Percentiles rank a stretch among this genome's conserved stretches.
phyloP scores from a whole-genome alignment of 768 basidiomycete species.

The Phaffia tasmanica region DNA sequence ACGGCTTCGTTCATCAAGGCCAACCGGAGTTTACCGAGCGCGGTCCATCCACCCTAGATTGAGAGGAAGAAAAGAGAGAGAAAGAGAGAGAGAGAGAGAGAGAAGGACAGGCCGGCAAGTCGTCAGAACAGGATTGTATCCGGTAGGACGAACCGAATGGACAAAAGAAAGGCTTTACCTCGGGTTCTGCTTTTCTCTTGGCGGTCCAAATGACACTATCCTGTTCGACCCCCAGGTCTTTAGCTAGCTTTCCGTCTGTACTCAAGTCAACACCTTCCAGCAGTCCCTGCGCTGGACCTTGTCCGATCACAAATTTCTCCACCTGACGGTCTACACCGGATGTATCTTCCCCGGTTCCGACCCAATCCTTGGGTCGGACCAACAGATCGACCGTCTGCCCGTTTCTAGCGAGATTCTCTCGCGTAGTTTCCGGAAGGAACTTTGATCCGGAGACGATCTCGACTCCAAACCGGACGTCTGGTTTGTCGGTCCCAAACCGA shows the following conservation, averaged over 20 bases:
- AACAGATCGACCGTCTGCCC: no score
- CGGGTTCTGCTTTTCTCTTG: constrained; percentile 35
- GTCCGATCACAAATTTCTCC: constrained; percentile 33
- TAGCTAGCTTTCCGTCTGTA: background rate
- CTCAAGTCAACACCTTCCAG: constrained; percentile 1
- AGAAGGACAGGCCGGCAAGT: no score
- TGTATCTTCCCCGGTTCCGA: background rate
- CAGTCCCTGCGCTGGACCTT: background rate
- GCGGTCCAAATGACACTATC: constrained; percentile 35
- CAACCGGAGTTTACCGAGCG: constrained; percentile 57
- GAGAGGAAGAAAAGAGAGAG: background rate
- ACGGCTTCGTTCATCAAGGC: constrained; percentile 58
- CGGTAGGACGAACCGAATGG: background rate
- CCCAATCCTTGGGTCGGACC: background rate
- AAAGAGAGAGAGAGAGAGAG: no score
- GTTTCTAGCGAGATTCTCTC: no score
- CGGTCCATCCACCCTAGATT: constrained; percentile 70
- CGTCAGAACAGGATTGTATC: constrained; percentile 6
- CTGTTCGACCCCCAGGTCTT: constrained; percentile 1
- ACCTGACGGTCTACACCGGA: constrained; percentile 26
- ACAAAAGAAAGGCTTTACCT: constrained; percentile 28
- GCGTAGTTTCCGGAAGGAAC: no score
- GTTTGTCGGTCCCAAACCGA: constrained; percentile 90
- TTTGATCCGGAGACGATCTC: constrained; percentile 47
- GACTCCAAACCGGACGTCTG: constrained; percentile 75